Base-by-base conservation (phyloP, 108 stramenopile genomes). In the Cyclotella sp. region DNA sequence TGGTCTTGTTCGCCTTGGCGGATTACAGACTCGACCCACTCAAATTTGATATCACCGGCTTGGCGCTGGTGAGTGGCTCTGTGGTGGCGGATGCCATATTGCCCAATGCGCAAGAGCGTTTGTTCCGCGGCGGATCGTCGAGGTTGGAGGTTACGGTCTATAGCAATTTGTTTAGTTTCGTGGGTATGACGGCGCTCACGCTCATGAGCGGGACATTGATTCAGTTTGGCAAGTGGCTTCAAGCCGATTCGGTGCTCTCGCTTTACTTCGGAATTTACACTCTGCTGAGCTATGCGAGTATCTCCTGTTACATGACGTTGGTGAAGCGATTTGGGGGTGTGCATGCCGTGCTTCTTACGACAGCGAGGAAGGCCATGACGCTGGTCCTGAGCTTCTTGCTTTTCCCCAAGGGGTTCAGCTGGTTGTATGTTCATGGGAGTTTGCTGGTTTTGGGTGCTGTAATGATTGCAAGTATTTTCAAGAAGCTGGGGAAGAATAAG, bases 261-360 rank as follows among this genome's bases (percentile, higher is more conserved):
- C 27, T 75, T 40, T 75, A 82, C 51, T 57, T 87, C 59, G 65
- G 60, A 10, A 42, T 84, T 29, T 90, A 88, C 43, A 77, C 86
- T 14, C 15, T 89, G 51, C 19, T 91, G 19, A 71, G 85, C 26
- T 89, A 91, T 61, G 65, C 81, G 1, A 89, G 87, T 24, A 89
- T 91, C 51, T 83, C 87, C 8, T 79, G 83, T 21, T 90, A 92
- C 73, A 92, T 92, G 91, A 81, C 76, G 18, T 45, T 91, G 22
- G 82, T 92, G 42, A 90, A 92, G 78, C 80, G 86, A 46, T 92
- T 91, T 66, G 91, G 89, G 16, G 85, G 87, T 14, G 87, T 91
- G n/a, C 74, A 85, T 12, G 84, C 89, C 16, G 89, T 89, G 39
- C 51, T 89, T 22, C 72, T 91, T 22, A 88, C 88, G 9, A 88